phyloP scores from a whole-genome alignment of 306 rosid species.

The Ceratonia siliqua region DNA sequence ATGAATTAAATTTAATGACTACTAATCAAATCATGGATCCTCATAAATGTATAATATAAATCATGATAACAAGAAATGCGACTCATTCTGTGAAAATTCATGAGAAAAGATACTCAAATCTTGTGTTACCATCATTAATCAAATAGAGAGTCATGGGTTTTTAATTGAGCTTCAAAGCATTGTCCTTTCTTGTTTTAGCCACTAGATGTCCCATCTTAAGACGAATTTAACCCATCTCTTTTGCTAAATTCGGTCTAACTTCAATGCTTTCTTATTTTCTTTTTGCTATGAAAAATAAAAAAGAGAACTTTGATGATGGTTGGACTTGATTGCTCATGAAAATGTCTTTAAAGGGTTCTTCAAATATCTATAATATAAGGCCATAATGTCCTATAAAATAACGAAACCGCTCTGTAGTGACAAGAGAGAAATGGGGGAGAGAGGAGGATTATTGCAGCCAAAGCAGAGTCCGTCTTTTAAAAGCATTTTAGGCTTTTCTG shows the following conservation, averaged over 20 bases:
- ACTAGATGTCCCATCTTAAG: constrained; percentile 27
- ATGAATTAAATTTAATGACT: too few relatives aligned
- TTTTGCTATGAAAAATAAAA: constrained; percentile 7
- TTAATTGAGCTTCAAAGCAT: constrained; percentile 8
- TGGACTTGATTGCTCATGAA: constrained; percentile 38
- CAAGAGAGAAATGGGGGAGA: constrained; percentile 23
- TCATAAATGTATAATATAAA: too few relatives aligned
- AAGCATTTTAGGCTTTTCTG: constrained; percentile 20
- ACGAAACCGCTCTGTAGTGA: constrained; percentile 19
- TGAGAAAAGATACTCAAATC: not conserved
- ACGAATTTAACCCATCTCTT: constrained; percentile 25
- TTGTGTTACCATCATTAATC: not conserved
- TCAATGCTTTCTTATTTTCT: not conserved
- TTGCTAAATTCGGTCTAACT: constrained; percentile 25
- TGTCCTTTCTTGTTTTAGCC: not conserved
- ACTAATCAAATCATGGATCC: too few relatives aligned
- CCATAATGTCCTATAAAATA: constrained; percentile 26
- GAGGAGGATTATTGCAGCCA: constrained; percentile 18
- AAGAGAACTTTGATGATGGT: not conserved
- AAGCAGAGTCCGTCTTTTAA: constrained; percentile 34
- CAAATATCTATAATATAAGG: not conserved
- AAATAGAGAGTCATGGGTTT: not conserved
- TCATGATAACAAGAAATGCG: not conserved
- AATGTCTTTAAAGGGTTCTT: constrained; percentile 30
- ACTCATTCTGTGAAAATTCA: not conserved